Evolutionary conservation across 176 grass and related monocot genomes (phyloP), one percentile per base, ranked within the genome.

Genomic region (Calamus simplicifolius): DNA sequence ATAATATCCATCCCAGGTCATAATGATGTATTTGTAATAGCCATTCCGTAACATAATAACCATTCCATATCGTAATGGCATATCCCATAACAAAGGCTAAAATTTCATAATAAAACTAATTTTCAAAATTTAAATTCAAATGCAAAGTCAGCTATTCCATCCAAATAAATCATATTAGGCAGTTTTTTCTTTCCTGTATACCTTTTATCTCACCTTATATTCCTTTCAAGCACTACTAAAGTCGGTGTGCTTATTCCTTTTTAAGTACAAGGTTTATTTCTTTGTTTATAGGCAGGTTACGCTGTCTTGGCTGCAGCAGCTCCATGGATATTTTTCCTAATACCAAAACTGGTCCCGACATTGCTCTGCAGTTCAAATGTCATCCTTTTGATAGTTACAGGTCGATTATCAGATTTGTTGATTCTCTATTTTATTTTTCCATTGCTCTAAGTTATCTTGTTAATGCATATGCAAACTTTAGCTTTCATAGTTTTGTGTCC

Each of bases 361-460:
- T 79, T 97, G 75, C 74, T 97, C 23, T 97, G 92, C 64, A 97
- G 92, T 64, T 82, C 69, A 60, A 91, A 97, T 68, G 84, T 85
- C 50, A 68, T 83, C 76, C 81, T 97, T 43, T 62, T 97, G 6
- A 27, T 91, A 66, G 59, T 97, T 73, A 97, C 92, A 88, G 81
- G 92, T 91, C 35, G 69, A 52, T 18, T 79, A 27, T 76, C 52
- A 52, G 48, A 67, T 53, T 67, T 43, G 16, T 52, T 51, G 68
- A 35, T 80, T 68, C 65, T 63, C 26, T 50, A 56, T 12, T 63
- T 51, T 23, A 18, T 17, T 7, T 58, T 25, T 63, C 17, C 8
- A 15, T 19, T 43, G 15, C n/a, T 69, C 21, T 43, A 35, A 35
- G 30, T 35, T 8, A 43, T 43, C 35, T 43, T 43, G 35, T 12